These are phyloP conservation scores for Epichloe typhina DNA, from an alignment of 2,329 filamentous ascomycete genomes.

Conservation along the genomic window DNA sequence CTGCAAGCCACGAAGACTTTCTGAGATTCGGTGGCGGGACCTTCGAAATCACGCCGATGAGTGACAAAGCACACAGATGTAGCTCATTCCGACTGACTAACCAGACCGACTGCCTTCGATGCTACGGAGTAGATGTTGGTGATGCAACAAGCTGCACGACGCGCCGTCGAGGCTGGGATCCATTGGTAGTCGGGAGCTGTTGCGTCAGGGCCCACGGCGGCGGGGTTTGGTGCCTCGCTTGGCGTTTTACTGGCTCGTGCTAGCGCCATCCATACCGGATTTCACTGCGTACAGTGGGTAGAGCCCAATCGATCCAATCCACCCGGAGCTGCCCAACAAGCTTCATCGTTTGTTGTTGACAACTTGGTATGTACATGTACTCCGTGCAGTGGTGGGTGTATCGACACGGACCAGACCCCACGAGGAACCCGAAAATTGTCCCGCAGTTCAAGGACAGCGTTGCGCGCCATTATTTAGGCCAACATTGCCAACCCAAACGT, in stretches of 20 bases:
- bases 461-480: too few relatives aligned
- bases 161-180: not conserved
- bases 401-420: too few relatives aligned
- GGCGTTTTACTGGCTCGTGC: not conserved
- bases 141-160: conserved; percentile 1
- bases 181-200: not conserved
- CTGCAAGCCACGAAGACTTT: conserved; percentile 1
- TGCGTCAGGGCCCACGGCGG: not conserved
- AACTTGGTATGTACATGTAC: too few relatives aligned
- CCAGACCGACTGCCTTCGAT: not conserved
- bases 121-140: not conserved
- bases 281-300: not conserved
- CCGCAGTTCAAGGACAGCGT: too few relatives aligned
- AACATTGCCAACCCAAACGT: too few relatives aligned
- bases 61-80: not conserved
- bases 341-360: not conserved
- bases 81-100: not conserved
- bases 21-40: not conserved
- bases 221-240: not conserved
- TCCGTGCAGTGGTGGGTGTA: too few relatives aligned
- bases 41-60: not conserved
- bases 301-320: not conserved
- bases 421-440: too few relatives aligned
- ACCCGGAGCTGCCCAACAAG: not conserved
- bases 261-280: not conserved